Evolutionary conservation across 805 yeast genomes (phyloP).

Genomic region (Metschnikowia aberdeeniae): DNA sequence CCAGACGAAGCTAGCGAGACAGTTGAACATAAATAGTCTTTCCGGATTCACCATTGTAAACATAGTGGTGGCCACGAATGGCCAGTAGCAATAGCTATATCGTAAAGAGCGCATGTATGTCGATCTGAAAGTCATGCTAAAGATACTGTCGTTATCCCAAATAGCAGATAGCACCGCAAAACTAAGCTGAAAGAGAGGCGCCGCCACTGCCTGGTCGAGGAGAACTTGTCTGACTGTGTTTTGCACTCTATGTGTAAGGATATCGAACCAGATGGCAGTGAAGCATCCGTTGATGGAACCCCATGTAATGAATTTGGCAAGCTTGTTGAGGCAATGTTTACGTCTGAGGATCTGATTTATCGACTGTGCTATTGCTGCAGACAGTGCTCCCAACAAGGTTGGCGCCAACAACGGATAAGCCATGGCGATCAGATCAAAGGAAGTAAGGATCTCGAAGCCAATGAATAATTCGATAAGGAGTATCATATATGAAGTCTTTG

Average conservation of each 20-base stretch:
- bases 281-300: slow-evolving; percentile 57
- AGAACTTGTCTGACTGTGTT: slow-evolving; percentile 37
- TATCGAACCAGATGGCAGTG: slow-evolving; percentile 53
- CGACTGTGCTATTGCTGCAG: slow-evolving; percentile 43
- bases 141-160: slow-evolving; percentile 49
- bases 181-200: slow-evolving; percentile 49
- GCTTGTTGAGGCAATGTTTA: slow-evolving; percentile 28
- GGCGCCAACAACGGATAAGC: slow-evolving; percentile 32
- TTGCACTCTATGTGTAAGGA: slow-evolving; percentile 37
- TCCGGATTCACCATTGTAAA: slow-evolving; percentile 47
- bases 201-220: slow-evolving; percentile 53
- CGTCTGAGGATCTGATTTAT: slow-evolving; percentile 30
- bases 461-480: slow-evolving; percentile 26
- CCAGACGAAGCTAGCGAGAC: slow-evolving; percentile 55
- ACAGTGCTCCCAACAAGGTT: slow-evolving; percentile 33
- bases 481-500: slow-evolving; percentile 14
- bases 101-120: slow-evolving; percentile 46
- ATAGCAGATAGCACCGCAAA: slow-evolving; percentile 46
- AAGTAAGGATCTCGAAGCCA: slow-evolving; percentile 25
- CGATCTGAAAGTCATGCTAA: slow-evolving; percentile 13
- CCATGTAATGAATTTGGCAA: slow-evolving; percentile 52
- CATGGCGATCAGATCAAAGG: slow-evolving; percentile 24
- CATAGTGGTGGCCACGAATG: slow-evolving; percentile 48
- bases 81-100: slow-evolving; percentile 57
- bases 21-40: slow-evolving; percentile 56